Base-by-base conservation (phyloP, 2,329 filamentous ascomycete species). In the Botryotinia narcissicola region DNA sequence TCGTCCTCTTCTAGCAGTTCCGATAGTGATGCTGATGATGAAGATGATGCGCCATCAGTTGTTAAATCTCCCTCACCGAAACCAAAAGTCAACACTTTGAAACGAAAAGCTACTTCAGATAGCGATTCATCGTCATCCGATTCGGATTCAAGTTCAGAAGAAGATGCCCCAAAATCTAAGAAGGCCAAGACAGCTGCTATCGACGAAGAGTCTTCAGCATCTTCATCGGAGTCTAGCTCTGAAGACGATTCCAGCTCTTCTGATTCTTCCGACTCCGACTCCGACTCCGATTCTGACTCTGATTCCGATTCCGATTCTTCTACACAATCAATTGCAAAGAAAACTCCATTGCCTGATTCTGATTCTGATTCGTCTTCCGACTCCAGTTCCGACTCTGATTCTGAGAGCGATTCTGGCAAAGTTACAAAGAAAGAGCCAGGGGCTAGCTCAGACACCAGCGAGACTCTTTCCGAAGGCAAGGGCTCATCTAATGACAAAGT, bases 11-110 rank as follows among this genome's bases (percentile, higher is more conserved):
- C 80, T n/a, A 83, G 82, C 59, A 82, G 81, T 61, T 84, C 85
- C 32, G 85, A 87, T 73, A 86, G 85, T 75, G 86, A 87, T 76
- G 83, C 85, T 12, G 85, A 87, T 73, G 85, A 86, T 73, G 85
- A 87, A 76, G 82, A 84, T 51, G 84, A 86, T 72, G 73, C 75
- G 9, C 75, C 79, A 57, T 72, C 75, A 48, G 73, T 74, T 40
- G 73, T 72, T 22, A 82, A 81, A 74, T 64, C 73, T 60, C 48
- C 76, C 63, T 76, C 75, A 29, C 75, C 77, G 60, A 80, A 79
- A 73, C 75, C 74, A 46, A 82, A 80, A 62, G 75, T 78, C 69
- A 86, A 87, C 44, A 82, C 82, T 2, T 79, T 87, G 74, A 91
- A 91, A 79, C 85, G 88, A 54, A 88, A 89, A 83, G 87, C 87